Base-by-base conservation (phyloP, 2,329 filamentous ascomycete species). In the Camptophora hylomeconis region DNA sequence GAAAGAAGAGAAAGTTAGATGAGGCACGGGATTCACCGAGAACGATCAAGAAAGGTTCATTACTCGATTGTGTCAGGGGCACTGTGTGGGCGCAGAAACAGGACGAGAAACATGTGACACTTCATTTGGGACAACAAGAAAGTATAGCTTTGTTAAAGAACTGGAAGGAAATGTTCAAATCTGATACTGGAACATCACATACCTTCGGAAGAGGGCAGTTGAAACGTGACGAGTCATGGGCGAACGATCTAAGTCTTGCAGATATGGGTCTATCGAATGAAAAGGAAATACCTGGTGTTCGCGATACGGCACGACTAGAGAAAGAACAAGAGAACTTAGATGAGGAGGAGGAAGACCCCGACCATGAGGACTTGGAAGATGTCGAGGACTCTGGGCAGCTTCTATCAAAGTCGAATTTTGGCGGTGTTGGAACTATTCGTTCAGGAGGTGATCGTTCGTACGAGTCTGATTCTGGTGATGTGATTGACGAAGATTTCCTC, bases 111-210 rank as follows among this genome's bases (percentile, higher is more conserved):
- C 32, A 50, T 3, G 39, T 50, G 12, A 33, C 52, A 7, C 55
- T 58, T 28, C 46, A 54, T 16, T 53, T 53, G 0, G 57, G 57
- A 3, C 42, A 52, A 3, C 54, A 53, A 3, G 52, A 58, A 13
- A 53, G 53, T 28, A 57, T 64, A 1, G 50, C 60, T 2, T 36
- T 64, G 11, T 45, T 63, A 26, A 53, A 57, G 37, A 56, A 63
- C 39, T 63, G 60, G 58, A 49, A 57, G 12, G 54, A 61, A 32
- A 40, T 59, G 3, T 61, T 63, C n/a, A 37, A 17, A 12, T 26
- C 29, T 12, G 29, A 23, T 20, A 34, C 34, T 3, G 35, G 32
- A 23, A 37, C 25, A 15, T 28, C 36, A 14, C 33, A 29, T 16
- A 38, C 38, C 11, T 43, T 39, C 31, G 19, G 26, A n/a, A 31